These are phyloP conservation scores for Alternaria alternata DNA, from an alignment of 2,329 filamentous ascomycete species.

Conservation along the genomic window DNA sequence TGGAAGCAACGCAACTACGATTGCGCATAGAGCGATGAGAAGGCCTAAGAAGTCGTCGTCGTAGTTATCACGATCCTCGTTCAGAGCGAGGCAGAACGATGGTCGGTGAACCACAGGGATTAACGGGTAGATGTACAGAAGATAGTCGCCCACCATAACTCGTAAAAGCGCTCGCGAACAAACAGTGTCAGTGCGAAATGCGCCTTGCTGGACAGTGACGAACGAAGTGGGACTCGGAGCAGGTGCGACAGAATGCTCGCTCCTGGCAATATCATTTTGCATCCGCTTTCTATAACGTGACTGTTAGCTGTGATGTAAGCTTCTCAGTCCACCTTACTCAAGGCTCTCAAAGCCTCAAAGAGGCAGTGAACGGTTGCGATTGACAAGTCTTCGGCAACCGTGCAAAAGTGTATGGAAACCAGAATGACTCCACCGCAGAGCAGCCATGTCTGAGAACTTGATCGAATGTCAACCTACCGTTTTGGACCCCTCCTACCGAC, in stretches of 20 bases:
- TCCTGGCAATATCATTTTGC: no score
- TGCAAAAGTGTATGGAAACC: no score
- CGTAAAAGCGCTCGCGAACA: background rate
- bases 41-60: background rate
- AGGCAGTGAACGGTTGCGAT: no score
- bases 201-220: background rate
- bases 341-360: no score
- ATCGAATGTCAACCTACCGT: background rate
- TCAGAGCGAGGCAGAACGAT: background rate
- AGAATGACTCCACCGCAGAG: no score
- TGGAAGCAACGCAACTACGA: background rate
- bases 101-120: slow-evolving; percentile 7
- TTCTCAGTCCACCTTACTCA: no score
- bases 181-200: background rate
- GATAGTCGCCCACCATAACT: background rate
- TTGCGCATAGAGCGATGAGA: background rate
- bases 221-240: no score
- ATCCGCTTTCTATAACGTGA: no score
- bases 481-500: background rate
- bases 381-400: no score
- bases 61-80: background rate
- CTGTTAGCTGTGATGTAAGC: no score
- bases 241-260: no score
- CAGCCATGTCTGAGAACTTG: background rate
- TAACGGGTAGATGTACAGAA: slow-evolving; percentile 1